phyloP scores from a whole-genome alignment of 139 green algal genomes.

The Volvox africanus region DNA sequence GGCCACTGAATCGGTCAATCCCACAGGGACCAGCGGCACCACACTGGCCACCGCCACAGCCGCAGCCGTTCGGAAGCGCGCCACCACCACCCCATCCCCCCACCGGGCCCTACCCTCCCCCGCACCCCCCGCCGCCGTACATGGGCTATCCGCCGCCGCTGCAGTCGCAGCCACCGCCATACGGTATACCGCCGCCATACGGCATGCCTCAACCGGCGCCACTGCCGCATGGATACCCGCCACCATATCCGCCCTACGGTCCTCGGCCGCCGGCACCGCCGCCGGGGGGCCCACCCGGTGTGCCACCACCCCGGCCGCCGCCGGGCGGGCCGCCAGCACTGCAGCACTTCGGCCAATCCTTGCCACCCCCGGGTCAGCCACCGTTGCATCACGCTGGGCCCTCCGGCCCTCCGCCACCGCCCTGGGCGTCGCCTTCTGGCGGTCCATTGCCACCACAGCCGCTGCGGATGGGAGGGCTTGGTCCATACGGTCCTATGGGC shows the following conservation, averaged over 20 bases:
- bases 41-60: not conserved
- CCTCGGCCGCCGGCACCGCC: not conserved
- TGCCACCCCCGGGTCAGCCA: not conserved
- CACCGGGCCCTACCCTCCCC: not conserved
- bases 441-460: not conserved
- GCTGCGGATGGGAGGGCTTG: not conserved
- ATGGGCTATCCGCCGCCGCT: not conserved
- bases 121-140: not conserved
- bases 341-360: conserved; percentile 6
- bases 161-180: not conserved
- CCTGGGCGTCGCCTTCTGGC: not conserved
- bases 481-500: conserved; percentile 5
- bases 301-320: conserved; percentile 3
- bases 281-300: not conserved
- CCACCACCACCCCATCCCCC: conserved; percentile 8
- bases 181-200: conserved; percentile 21
- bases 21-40: too few relatives aligned
- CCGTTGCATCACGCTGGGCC: not conserved
- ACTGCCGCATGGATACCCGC: not conserved
- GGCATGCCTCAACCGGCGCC: conserved; percentile 14
- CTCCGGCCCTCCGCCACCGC: not conserved
- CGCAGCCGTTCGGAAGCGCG: not conserved
- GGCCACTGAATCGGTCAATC: too few relatives aligned
- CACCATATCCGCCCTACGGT: not conserved
- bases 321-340: not conserved